Base-by-base conservation (phyloP, 2,329 filamentous ascomycete genomes). In the Penicillium concentricum region DNA sequence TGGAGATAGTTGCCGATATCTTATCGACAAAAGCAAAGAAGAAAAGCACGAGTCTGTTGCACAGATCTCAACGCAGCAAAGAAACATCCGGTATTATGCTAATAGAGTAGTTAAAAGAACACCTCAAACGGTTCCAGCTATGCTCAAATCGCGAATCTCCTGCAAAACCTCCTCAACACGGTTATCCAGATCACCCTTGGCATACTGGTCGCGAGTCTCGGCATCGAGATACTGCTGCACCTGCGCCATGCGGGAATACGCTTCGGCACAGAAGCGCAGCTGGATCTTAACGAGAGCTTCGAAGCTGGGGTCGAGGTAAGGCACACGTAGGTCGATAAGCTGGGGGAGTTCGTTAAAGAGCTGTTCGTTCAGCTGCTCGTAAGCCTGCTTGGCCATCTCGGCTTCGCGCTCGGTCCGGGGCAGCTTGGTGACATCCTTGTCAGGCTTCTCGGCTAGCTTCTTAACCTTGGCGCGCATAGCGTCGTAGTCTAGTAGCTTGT, bases 201-300 rank as follows among this genome's bases (percentile, higher is more conserved):
- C 94, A 75, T 99, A 99, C 77, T 97, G 90, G 64, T 99, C 94
- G 74, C 94, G 84, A 51, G 93, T 97, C 71, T 96, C 92, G 30
- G 93, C 89, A 72, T 97, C 94, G 32, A 99, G 82, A 74, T 97
- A 97, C 78, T 99, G 94, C 79, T 99, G 94, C 56, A 99, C 95
- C 79, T 99, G 95, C 26, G 95, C 94, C 94, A 99, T 99, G 46
- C 94, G 84, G 60, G 88, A 92, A 77, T 99, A 99, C 2, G 94
- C 94, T 78, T 99, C 94, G 8, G 95, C 94, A 70, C 95, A 99
- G 80, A 99, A 99, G 37, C 94, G 84, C 69, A 99, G 77, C 79
- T 99, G 94, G 65, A 99, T 99, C 82, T 99, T 99, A 74, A 99
- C 94, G 51, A 99, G 86, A 0, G 95, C 94, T 78, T 99, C 94